phyloP scores from a whole-genome alignment of 352 stramenopile species.

The Phytophthora hybrid region DNA sequence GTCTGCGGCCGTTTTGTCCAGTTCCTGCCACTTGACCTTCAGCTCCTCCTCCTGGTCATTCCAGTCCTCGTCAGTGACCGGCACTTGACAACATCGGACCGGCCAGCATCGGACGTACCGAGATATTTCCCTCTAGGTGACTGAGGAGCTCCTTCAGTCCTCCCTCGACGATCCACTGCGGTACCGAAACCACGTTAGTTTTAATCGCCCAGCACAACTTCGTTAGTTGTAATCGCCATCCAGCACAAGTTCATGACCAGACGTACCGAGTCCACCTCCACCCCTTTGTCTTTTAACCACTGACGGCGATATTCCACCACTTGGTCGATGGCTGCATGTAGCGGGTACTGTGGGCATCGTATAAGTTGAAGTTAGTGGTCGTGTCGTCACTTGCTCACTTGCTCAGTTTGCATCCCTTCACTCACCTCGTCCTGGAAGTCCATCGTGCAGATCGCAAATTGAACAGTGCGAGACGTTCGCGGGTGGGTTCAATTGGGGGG shows the following conservation, averaged over 20 bases:
- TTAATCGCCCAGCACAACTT: background rate
- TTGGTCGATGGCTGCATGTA: background rate
- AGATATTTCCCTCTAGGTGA: background rate
- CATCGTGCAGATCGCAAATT: background rate
- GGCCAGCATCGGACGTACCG: background rate
- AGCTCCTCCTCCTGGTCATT: background rate
- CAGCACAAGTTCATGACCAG: background rate
- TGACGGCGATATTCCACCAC: background rate
- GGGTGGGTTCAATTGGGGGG: background rate
- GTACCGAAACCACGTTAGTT: background rate
- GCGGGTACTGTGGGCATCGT: background rate
- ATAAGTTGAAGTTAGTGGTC: background rate
- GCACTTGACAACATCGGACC: background rate
- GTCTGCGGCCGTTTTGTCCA: background rate
- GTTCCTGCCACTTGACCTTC: background rate
- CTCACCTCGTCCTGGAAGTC: background rate
- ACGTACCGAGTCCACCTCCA: background rate
- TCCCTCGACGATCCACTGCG: constrained; percentile 50
- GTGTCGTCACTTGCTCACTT: background rate
- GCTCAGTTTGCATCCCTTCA: background rate
- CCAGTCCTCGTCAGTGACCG: background rate
- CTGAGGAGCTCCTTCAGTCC: background rate
- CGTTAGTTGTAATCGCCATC: background rate
- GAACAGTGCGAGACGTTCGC: background rate
- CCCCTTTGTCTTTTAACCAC: background rate